These are phyloP conservation scores for Irineochytrium annulatum DNA, from an alignment of 192 early-diverging fungal species.

Conservation along the genomic window DNA sequence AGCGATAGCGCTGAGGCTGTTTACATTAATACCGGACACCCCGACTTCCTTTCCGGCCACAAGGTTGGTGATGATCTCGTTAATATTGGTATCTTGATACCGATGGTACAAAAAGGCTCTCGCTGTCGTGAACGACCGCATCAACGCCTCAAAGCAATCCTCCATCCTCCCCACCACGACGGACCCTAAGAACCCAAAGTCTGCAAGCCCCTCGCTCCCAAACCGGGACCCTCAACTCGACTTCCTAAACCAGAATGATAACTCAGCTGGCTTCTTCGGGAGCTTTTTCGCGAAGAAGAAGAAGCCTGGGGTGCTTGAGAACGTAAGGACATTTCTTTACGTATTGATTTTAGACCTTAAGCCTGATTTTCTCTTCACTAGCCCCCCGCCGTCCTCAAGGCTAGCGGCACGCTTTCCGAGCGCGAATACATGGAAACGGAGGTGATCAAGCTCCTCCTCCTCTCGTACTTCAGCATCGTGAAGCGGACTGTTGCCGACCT, in stretches of 20 bases:
- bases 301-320: slow-evolving; percentile 62
- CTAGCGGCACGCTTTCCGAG: slow-evolving; percentile 91
- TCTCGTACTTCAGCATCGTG: slow-evolving; percentile 98
- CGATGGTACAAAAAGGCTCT: slow-evolving; percentile 55
- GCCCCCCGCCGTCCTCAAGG: slow-evolving; percentile 89
- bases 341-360: not conserved
- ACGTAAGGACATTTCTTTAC: slow-evolving; percentile 31
- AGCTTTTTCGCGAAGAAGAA: slow-evolving; percentile 89
- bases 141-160: slow-evolving; percentile 65
- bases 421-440: slow-evolving; percentile 97
- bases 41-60: slow-evolving; percentile 97
- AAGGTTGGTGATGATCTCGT: slow-evolving; percentile 40
- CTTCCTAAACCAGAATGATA: slow-evolving; percentile 51
- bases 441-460: slow-evolving; percentile 95
- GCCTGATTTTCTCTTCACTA: slow-evolving; percentile 22
- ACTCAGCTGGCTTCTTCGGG: slow-evolving; percentile 83
- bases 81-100: not conserved
- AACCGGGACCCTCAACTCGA: slow-evolving; percentile 50
- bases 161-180: slow-evolving; percentile 21
- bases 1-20: slow-evolving; percentile 84
- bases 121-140: slow-evolving; percentile 82
- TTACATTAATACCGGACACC: slow-evolving; percentile 99
- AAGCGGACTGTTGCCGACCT: slow-evolving; percentile 96
- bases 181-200: slow-evolving; percentile 29
- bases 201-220: slow-evolving; percentile 16